Percentiles rank a stretch among this genome's conserved stretches.
These are phyloP conservation scores for Strobilomyces confusus DNA, from an alignment of 768 basidiomycete genomes.

Conservation along the genomic window DNA sequence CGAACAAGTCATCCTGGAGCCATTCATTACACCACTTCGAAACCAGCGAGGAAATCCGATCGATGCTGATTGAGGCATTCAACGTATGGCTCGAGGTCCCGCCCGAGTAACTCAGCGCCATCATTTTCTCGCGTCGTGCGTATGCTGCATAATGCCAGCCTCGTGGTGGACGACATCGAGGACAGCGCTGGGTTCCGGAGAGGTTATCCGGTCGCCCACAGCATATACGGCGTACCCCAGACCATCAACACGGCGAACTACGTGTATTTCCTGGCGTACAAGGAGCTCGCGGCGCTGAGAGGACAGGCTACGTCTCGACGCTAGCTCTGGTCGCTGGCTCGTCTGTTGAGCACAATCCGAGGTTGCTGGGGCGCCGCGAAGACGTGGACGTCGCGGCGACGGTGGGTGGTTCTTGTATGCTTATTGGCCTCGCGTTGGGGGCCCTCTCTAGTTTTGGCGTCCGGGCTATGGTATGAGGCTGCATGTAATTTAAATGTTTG, in stretches of 20 bases:
- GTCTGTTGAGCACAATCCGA: no score
- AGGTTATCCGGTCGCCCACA: slow-evolving; percentile 86
- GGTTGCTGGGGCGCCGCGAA: slow-evolving; percentile 60
- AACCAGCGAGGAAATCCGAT: slow-evolving; percentile 89
- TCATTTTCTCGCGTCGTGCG: slow-evolving; percentile 80
- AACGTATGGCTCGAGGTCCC: slow-evolving; percentile 89
- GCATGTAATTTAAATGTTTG: no score
- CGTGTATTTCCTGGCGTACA: no score
- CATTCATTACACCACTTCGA: slow-evolving; percentile 80
- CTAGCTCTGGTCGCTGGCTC: no score
- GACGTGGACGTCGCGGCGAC: slow-evolving; percentile 85
- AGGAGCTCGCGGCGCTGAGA: no score
- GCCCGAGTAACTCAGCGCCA: slow-evolving; percentile 59
- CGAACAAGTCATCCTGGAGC: slow-evolving; percentile 61
- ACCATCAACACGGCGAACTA: no score
- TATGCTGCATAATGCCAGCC: slow-evolving; percentile 92
- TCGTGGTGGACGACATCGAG: slow-evolving; percentile 96
- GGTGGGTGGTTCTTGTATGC: slow-evolving; percentile 79
- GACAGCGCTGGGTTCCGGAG: slow-evolving; percentile 84
- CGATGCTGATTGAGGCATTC: slow-evolving; percentile 87
- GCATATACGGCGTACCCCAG: no score
- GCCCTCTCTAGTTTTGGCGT: slow-evolving; percentile 81
- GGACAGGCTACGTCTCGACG: no score
- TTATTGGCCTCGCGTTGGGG: slow-evolving; percentile 70
- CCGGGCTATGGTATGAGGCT: slow-evolving; percentile 46